A percentile compares a stretch with the other conserved stretches of the same genome.
phyloP scores from a whole-genome alignment of 371 early-diverging fungal genomes.

The Basidiobolus meristosporus region DNA sequence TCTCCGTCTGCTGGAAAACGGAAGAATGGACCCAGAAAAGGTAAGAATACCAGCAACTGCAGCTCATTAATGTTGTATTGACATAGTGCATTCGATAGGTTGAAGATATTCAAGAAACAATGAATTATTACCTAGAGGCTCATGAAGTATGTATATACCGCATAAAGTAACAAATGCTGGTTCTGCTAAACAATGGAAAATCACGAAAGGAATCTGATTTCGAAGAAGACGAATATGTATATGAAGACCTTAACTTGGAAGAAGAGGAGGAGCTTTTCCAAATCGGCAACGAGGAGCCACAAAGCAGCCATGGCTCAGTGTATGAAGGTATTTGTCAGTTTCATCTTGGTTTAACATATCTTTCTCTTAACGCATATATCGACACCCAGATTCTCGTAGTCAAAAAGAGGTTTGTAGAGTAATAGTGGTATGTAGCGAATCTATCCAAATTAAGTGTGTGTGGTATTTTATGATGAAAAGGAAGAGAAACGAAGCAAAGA shows the following conservation, averaged over 20 bases:
- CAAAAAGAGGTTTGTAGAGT: too few species aligned
- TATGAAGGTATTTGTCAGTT: conserved; percentile 4
- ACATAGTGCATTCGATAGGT: conserved; percentile 18
- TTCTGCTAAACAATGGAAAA: neutral
- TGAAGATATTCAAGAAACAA: conserved; percentile 55
- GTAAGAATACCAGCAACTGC: conserved; percentile 14
- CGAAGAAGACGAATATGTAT: conserved; percentile 78
- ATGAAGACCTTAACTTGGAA: conserved; percentile 81
- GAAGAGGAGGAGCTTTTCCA: conserved; percentile 68
- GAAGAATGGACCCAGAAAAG: conserved; percentile 61
- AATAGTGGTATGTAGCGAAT: too few species aligned
- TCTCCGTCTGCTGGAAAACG: conserved; percentile 81
- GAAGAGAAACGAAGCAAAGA: too few species aligned
- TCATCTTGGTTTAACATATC: too few species aligned
- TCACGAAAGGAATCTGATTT: conserved; percentile 52
- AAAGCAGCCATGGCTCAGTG: conserved; percentile 7
- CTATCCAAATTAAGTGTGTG: too few species aligned
- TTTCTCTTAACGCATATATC: too few species aligned
- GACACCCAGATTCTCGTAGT: too few species aligned
- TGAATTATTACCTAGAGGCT: conserved; percentile 76
- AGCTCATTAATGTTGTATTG: neutral
- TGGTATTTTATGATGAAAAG: too few species aligned
- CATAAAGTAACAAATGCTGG: neutral
- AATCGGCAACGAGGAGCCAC: conserved; percentile 29
- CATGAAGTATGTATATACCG: conserved; percentile 28